These are phyloP conservation scores for Cercospora citrullina DNA, from an alignment of 2,329 filamentous ascomycete species.

Conservation along the genomic window DNA sequence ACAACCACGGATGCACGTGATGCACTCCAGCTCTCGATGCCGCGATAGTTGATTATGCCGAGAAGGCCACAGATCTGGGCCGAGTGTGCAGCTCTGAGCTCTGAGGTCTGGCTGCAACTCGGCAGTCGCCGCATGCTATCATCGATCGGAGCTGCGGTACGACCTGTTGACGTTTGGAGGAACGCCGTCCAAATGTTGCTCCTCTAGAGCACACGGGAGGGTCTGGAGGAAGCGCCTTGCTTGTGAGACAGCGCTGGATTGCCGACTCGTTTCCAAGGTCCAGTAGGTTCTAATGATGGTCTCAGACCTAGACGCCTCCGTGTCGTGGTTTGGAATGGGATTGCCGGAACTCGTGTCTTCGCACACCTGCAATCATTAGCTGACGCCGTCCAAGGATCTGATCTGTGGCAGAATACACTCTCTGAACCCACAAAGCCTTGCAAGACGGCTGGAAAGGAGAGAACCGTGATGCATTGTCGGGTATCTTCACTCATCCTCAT, in stretches of 20 bases:
- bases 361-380: not conserved
- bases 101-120: not conserved
- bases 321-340: not conserved
- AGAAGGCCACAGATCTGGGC: not conserved
- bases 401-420: not conserved
- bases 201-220: not conserved
- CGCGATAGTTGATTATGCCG: not conserved
- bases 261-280: not conserved
- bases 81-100: not conserved
- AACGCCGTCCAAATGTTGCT: not conserved
- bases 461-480: constrained; percentile 15
- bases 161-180: not conserved
- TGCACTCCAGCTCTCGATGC: not conserved
- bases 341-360: not conserved
- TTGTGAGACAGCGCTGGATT: not conserved
- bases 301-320: not conserved
- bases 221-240: not conserved
- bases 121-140: not conserved
- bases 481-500: constrained; percentile 27
- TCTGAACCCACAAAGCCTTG: not conserved
- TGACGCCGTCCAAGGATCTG: not conserved
- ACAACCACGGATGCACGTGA: constrained; percentile 1
- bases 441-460: not conserved
- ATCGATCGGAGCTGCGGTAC: not conserved
- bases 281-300: not conserved